phyloP scores from a whole-genome alignment of 768 basidiomycete genomes.

The Lactarius indigo region DNA sequence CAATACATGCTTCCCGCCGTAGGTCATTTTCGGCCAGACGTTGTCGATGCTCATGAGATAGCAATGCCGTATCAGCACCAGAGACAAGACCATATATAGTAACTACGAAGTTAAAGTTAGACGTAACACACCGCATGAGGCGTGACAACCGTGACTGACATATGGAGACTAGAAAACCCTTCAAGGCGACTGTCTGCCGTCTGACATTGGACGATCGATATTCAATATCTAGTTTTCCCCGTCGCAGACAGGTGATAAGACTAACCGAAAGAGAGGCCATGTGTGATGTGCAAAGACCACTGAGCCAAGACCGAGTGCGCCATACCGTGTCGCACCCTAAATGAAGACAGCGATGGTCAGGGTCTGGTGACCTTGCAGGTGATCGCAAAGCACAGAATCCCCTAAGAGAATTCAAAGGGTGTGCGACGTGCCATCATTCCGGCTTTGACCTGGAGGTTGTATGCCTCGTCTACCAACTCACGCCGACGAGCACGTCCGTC shows the following conservation, averaged over 20 bases:
- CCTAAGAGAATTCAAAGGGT: background rate
- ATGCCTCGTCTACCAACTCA: constrained; percentile 56
- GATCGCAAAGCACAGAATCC: background rate
- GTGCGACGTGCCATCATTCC: constrained; percentile 34
- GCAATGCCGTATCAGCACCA: constrained; percentile 71
- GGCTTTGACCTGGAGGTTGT: constrained; percentile 55
- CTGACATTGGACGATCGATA: constrained; percentile 35
- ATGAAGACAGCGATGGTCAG: constrained; percentile 14
- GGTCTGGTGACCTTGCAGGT: background rate
- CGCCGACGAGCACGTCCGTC: constrained; percentile 38
- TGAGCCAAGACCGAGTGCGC: constrained; percentile 55
- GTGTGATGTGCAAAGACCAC: constrained; percentile 60
- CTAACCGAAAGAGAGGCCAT: constrained; percentile 73
- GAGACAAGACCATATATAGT: constrained; percentile 67
- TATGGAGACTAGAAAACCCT: constrained; percentile 70
- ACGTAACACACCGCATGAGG: background rate
- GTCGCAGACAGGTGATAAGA: background rate
- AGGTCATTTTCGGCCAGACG: constrained; percentile 65
- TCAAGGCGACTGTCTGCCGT: constrained; percentile 77
- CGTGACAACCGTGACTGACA: constrained; percentile 42
- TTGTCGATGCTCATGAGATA: constrained; percentile 63
- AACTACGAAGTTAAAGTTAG: constrained; percentile 39
- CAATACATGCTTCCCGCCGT: constrained; percentile 68
- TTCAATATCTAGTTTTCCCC: background rate
- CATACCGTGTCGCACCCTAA: constrained; percentile 53